Base-by-base conservation (phyloP, 768 basidiomycete species). In the Russula lepida region DNA sequence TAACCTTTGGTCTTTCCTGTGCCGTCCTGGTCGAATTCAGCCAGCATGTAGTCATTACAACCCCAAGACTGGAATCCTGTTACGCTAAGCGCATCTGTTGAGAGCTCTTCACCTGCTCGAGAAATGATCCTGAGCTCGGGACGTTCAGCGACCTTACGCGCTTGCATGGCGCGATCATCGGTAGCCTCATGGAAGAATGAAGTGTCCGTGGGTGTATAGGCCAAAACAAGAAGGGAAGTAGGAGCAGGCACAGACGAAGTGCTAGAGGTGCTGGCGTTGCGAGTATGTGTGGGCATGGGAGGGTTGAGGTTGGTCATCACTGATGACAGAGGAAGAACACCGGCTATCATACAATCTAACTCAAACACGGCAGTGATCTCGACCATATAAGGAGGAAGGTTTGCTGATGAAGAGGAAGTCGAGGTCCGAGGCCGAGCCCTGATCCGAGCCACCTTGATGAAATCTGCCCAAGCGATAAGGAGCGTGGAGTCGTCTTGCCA, bases 401-500 rank as follows among this genome's bases (percentile, higher is more conserved):
- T 80, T 1, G 79, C 74, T 0, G 77, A 70, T 3, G 78, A 69
- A 5, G 79, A 71, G n/a, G 77, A 73, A 30, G 73, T 68, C 19
- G 75, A 72, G 0, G 76, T 73, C 17, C 79, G 77, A 53, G 81
- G 78, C 41, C 87, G 79, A 2, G 83, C 77, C 19, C 87, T 83
- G 57, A 95, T 80, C 13, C 89, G 83, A 6, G 88, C 92, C 27
- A 98, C 86, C 70, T 92, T 95, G 78, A 98, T 89, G 55, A 85
- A 79, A 72, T 95, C 89, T 11, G 94, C 93, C 97, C 95, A 98
- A 1, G 84, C 89, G 51, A 98, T 88, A 41, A 99, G 80, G 2
- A 99, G 79, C 0, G 92, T 94, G 1, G 83, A 81, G 68, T 95
- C 90, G 69, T 97, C 93, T 68, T 92, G 90, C 95, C 95, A 99